Evolutionary conservation across 1,284 basidiomycete species (phyloP).

Genomic region (Ustanciosporium gigantosporum): DNA sequence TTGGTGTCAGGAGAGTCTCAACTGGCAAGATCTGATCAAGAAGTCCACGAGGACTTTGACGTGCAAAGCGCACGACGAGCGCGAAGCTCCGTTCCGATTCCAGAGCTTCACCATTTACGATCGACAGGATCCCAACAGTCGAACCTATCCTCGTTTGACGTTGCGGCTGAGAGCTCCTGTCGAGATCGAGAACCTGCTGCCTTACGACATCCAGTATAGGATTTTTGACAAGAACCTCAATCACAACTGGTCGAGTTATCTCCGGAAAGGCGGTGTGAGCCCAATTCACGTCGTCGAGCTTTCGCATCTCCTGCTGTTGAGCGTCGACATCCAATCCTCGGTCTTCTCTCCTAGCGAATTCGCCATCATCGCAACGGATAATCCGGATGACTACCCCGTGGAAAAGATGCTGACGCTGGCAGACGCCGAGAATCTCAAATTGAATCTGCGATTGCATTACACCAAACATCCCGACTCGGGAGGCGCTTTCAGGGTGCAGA

Average conservation of each 20-base stretch:
- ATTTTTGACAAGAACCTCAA: conserved; percentile 93
- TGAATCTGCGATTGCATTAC: conserved; percentile 85
- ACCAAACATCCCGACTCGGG: conserved; percentile 79
- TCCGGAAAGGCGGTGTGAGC: conserved; percentile 90
- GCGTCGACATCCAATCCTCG: conserved; percentile 76
- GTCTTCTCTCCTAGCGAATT: conserved; percentile 98
- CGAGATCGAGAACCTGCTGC: conserved; percentile 93
- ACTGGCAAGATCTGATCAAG: conserved; percentile 83
- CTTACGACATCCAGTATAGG: conserved; percentile 92
- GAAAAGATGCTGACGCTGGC: conserved; percentile 75
- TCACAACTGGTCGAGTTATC: conserved; percentile 79
- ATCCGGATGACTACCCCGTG: conserved; percentile 83
- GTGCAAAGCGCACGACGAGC: conserved; percentile 79
- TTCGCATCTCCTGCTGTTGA: conserved; percentile 89
- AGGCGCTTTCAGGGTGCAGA: conserved; percentile 96
- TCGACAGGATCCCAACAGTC: conserved; percentile 67
- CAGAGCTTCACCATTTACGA: conserved; percentile 89
- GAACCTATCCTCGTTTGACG: conserved; percentile 76
- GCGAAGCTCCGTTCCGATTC: conserved; percentile 91
- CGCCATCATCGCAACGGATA: conserved; percentile 93
- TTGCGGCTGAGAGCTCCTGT: conserved; percentile 90
- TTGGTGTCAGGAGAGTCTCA: conserved; percentile 81
- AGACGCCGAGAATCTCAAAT: conserved; percentile 76
- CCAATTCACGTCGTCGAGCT: conserved; percentile 96
- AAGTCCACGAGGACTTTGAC: conserved; percentile 79